A percentile compares a stretch with the other conserved stretches of the same genome.
phyloP scores from a whole-genome alignment of 1,139 yeast species.

The Saccharomyces hybrid region DNA sequence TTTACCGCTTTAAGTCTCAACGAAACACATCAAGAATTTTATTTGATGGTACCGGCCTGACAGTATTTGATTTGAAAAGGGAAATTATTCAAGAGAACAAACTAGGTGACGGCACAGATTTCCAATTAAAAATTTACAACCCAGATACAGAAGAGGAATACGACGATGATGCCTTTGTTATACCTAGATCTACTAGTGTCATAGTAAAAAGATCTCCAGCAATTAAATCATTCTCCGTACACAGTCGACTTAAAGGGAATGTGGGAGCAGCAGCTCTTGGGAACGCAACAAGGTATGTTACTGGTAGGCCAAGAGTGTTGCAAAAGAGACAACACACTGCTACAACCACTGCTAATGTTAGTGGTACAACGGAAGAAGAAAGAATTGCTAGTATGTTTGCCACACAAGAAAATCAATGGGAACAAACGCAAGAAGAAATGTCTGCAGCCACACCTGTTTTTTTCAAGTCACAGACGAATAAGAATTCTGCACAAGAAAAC shows the following conservation, averaged over 20 bases:
- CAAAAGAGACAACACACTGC: slow-evolving; percentile 23
- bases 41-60: slow-evolving; percentile 94
- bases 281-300: slow-evolving; percentile 73
- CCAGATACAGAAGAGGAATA: slow-evolving; percentile 80
- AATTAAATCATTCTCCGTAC: slow-evolving; percentile 30
- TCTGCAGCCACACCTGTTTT: slow-evolving; percentile 65
- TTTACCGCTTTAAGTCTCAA: slow-evolving; percentile 82
- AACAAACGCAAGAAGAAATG: slow-evolving; percentile 85
- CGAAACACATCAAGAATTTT: slow-evolving; percentile 70
- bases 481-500: slow-evolving; percentile 13
- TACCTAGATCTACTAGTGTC: slow-evolving; percentile 82
- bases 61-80: slow-evolving; percentile 87
- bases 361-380: slow-evolving; percentile 68
- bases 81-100: slow-evolving; percentile 80
- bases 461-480: slow-evolving; percentile 35
- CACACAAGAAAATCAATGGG: slow-evolving; percentile 91
- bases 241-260: slow-evolving; percentile 38
- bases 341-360: slow-evolving; percentile 13
- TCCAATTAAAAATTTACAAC: slow-evolving; percentile 66
- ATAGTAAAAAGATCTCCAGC: slow-evolving; percentile 78
- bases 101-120: slow-evolving; percentile 77
- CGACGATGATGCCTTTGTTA: slow-evolving; percentile 72
- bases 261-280: slow-evolving; percentile 60
- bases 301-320: slow-evolving; percentile 66
- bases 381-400: slow-evolving; percentile 85